Percentiles rank a stretch among this genome's conserved stretches.
phyloP scores from a whole-genome alignment of 345 rosid species.

The Camelina laxa region DNA sequence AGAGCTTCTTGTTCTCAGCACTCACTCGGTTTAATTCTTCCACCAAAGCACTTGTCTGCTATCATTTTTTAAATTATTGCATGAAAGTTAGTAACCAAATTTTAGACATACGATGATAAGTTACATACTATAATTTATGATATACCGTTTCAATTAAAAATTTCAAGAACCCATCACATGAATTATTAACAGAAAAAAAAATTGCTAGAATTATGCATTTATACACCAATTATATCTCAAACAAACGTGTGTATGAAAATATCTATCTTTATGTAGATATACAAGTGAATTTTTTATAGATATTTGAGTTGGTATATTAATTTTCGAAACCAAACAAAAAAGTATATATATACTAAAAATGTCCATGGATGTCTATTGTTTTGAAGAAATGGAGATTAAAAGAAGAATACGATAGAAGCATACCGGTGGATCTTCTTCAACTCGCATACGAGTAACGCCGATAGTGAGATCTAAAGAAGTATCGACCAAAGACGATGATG shows the following conservation, averaged over 20 bases:
- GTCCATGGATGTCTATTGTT: no score
- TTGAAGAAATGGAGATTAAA: background rate
- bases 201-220: background rate
- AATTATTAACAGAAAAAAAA: background rate
- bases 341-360: no score
- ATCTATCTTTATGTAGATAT: no score
- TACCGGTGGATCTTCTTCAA: constrained; percentile 51
- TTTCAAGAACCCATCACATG: constrained; percentile 13
- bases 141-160: background rate
- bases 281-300: no score
- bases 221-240: background rate
- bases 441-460: constrained; percentile 46
- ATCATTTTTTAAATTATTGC: constrained; percentile 16
- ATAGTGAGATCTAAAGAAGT: constrained; percentile 67
- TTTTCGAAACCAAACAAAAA: no score
- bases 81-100: constrained; percentile 30
- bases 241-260: background rate
- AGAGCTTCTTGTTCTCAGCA: constrained; percentile 86
- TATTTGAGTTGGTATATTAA: no score
- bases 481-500: constrained; percentile 54
- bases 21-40: constrained; percentile 82
- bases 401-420: background rate
- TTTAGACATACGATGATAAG: background rate
- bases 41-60: constrained; percentile 51
- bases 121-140: background rate